These are phyloP conservation scores for Leishmania tropica DNA, from an alignment of 208 protist species.

Conservation along the genomic window DNA sequence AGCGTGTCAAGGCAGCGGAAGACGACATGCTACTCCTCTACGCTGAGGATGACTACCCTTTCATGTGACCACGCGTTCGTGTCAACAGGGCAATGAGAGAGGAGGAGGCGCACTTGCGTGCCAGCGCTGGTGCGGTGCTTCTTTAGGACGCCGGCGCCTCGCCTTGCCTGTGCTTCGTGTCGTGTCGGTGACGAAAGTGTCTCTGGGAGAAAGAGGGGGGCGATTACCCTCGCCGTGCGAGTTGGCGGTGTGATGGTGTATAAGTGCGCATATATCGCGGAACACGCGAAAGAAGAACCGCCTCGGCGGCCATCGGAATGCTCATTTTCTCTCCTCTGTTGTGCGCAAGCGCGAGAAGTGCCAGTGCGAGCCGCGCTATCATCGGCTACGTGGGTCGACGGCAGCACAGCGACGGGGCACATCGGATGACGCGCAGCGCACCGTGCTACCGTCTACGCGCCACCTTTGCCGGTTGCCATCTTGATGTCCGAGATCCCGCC, in stretches of 20 bases:
- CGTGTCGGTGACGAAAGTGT: background rate
- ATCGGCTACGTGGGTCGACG: background rate
- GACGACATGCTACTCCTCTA: slow-evolving; percentile 69
- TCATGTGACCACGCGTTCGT: slow-evolving; percentile 23
- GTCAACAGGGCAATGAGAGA: background rate
- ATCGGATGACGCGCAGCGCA: background rate
- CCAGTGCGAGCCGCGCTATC: background rate
- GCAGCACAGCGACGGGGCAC: background rate
- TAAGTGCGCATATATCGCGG: background rate
- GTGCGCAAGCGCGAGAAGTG: background rate
- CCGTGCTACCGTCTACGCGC: background rate
- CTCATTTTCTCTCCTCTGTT: background rate
- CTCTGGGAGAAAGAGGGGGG: background rate
- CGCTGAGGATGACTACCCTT: slow-evolving; percentile 59
- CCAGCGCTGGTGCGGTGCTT: background rate
- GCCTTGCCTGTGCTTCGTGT: background rate
- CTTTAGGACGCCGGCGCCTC: background rate
- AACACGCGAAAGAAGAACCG: background rate
- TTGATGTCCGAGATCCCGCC: background rate
- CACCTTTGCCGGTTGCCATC: background rate
- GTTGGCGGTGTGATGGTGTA: too few relatives aligned
- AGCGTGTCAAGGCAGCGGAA: slow-evolving; percentile 42
- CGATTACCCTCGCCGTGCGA: too few relatives aligned
- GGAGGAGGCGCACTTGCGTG: background rate
- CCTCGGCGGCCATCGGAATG: background rate